Evolutionary conservation across 2,329 filamentous ascomycete species (phyloP).

Genomic region (Plectosphaerella sp.): DNA sequence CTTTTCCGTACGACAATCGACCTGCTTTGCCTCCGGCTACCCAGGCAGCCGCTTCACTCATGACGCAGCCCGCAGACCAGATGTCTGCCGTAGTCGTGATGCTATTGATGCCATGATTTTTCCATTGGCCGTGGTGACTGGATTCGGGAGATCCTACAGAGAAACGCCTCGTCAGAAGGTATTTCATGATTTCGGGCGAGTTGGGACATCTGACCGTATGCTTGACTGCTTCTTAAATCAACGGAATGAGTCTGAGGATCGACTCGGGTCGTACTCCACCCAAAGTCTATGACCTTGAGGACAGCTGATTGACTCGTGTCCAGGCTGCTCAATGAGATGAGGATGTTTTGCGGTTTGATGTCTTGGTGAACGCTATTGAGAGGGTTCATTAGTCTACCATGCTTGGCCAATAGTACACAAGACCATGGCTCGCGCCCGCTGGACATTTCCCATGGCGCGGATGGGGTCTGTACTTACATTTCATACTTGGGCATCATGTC

Average conservation of each 20-base stretch:
- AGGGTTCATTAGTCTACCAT: not conserved
- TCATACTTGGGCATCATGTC: too few relatives aligned
- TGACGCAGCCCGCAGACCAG: constrained; percentile 6
- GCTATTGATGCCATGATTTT: not conserved
- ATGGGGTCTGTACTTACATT: too few relatives aligned
- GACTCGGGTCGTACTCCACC: not conserved
- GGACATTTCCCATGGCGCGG: too few relatives aligned
- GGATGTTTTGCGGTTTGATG: constrained; percentile 7
- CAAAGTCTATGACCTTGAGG: not conserved
- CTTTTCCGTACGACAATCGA: not conserved
- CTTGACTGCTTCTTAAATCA: not conserved
- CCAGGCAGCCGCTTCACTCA: constrained; percentile 8
- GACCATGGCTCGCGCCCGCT: too few relatives aligned
- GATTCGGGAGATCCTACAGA: not conserved
- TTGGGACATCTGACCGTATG: not conserved
- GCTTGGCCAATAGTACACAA: too few relatives aligned
- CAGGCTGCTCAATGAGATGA: constrained; percentile 1
- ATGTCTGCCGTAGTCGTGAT: constrained; percentile 6
- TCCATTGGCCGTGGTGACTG: not conserved
- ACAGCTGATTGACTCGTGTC: not conserved
- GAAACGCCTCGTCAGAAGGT: too few relatives aligned
- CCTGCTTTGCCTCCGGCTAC: not conserved
- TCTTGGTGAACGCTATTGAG: constrained; percentile 4
- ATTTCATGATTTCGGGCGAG: too few relatives aligned
- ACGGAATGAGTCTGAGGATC: too few relatives aligned